phyloP scores from a whole-genome alignment of 345 rosid species.

The Eucalyptus sideroxylon region DNA sequence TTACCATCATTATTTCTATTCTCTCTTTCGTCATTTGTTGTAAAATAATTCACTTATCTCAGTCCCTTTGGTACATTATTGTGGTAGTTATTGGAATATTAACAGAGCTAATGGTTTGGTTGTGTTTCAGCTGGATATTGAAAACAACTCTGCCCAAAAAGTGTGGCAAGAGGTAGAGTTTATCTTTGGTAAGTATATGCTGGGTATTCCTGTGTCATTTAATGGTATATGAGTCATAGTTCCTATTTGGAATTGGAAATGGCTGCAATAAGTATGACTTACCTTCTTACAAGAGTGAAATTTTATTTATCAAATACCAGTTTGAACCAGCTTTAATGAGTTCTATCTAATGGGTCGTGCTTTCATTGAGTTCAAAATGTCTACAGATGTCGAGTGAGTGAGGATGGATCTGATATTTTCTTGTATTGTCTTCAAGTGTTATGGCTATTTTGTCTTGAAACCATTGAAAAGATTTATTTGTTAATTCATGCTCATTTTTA shows the following conservation, averaged over 20 bases:
- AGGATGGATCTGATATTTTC: not conserved
- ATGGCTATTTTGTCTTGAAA: not conserved
- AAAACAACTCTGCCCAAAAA: slow-evolving; percentile 74
- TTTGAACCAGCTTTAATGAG: not conserved
- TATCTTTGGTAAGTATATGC: slow-evolving; percentile 64
- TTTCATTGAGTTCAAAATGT: not conserved
- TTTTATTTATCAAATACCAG: not conserved
- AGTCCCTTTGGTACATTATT: not conserved
- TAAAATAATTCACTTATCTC: not conserved
- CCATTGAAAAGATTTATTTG: not conserved
- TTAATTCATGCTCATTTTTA: not conserved
- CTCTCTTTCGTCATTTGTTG: not conserved
- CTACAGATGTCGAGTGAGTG: not conserved
- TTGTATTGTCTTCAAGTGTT: not conserved
- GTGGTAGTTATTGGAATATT: not conserved
- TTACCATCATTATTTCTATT: not conserved
- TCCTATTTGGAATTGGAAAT: not conserved
- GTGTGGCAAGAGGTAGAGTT: slow-evolving; percentile 86
- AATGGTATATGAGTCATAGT: not conserved
- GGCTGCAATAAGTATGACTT: not conserved
- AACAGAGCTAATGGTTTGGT: not conserved
- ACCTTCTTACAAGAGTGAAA: not conserved
- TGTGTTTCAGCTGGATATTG: slow-evolving; percentile 75
- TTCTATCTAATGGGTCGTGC: not conserved
- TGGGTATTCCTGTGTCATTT: not conserved